phyloP scores from a whole-genome alignment of 306 rosid species.

The Citrullus amarus region DNA sequence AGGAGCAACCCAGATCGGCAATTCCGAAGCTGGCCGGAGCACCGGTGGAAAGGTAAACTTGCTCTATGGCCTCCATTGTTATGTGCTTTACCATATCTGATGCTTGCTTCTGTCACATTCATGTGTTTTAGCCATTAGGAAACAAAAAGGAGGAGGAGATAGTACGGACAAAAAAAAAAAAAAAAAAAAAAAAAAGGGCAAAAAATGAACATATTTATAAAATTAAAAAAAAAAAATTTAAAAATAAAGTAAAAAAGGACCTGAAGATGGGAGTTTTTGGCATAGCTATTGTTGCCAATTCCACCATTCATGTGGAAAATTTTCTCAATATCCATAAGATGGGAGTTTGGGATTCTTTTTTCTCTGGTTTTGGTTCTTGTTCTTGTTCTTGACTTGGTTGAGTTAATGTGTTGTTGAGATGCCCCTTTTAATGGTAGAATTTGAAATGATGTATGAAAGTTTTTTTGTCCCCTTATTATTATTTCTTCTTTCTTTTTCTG shows the following conservation, averaged over 20 bases:
- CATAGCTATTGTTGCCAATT: conserved; percentile 75
- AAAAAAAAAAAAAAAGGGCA: background rate
- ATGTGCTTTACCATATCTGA: conserved; percentile 74
- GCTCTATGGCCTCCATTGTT: conserved; percentile 48
- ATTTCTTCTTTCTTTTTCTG: background rate
- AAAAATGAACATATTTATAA: background rate
- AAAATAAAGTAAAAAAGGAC: conserved; percentile 21
- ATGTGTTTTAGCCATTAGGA: background rate
- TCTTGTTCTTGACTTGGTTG: background rate
- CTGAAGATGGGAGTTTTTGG: conserved; percentile 76
- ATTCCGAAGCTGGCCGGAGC: conserved; percentile 67
- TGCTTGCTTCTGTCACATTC: conserved; percentile 48
- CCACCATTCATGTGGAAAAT: conserved; percentile 88
- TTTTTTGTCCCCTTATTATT: background rate
- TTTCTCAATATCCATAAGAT: conserved; percentile 61
- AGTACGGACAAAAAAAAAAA: background rate
- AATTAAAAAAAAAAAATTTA: background rate
- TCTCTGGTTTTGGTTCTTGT: background rate
- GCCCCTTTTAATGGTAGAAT: conserved; percentile 4
- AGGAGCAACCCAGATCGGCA: conserved; percentile 92
- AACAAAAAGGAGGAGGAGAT: background rate
- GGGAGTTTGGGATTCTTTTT: background rate
- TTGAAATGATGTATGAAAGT: background rate
- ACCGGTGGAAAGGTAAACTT: conserved; percentile 31
- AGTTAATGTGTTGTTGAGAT: background rate